These are phyloP conservation scores for Gossypium longicalyx DNA, from an alignment of 345 rosid species.

Conservation along the genomic window DNA sequence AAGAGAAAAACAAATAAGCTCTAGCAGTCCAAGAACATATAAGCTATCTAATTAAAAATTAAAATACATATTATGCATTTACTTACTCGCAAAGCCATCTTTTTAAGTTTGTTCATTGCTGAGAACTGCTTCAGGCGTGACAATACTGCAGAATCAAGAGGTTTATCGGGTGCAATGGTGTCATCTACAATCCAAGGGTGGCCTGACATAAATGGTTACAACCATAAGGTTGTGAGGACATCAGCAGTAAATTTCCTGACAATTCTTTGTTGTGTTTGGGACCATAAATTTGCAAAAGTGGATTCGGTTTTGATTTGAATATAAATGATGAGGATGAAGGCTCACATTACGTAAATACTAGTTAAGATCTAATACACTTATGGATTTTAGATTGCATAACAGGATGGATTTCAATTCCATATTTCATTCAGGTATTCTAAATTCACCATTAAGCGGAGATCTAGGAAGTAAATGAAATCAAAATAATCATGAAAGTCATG, in stretches of 20 bases:
- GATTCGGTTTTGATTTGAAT: neutral
- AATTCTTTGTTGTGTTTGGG: neutral
- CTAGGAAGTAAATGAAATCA: neutral
- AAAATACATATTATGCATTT: neutral
- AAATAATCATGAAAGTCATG: neutral
- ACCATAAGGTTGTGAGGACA: neutral
- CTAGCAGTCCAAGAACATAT: neutral
- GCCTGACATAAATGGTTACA: conserved; percentile 33
- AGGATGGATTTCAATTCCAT: neutral
- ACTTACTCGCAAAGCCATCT: conserved; percentile 74
- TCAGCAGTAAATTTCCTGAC: neutral
- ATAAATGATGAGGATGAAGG: neutral
- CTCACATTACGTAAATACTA: neutral
- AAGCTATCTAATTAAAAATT: neutral
- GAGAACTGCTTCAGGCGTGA: conserved; percentile 68
- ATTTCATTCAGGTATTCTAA: neutral
- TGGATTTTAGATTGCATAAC: neutral
- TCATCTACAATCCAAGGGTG: conserved; percentile 84
- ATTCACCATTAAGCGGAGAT: neutral
- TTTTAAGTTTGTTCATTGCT: conserved; percentile 83
- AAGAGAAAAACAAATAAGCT: neutral
- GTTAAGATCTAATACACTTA: neutral
- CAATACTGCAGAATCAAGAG: conserved; percentile 72
- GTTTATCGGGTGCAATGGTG: conserved; percentile 72
- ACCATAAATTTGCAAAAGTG: neutral